Evolutionary conservation across 2,329 filamentous ascomycete genomes (phyloP).

Genomic region (Cadophora sp.): DNA sequence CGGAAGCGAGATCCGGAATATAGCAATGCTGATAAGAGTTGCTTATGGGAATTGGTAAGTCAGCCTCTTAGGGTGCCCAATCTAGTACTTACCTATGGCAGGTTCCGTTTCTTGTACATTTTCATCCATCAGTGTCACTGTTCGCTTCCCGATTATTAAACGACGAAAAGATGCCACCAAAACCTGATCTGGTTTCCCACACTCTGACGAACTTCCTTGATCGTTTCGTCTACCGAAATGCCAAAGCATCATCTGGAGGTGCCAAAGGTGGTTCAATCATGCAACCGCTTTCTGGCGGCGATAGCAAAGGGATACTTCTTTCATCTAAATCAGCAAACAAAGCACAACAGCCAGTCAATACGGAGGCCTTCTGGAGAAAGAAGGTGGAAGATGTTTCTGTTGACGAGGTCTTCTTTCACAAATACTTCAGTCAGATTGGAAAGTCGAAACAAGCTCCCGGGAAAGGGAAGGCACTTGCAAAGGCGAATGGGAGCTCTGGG

Average conservation of each 20-base stretch:
- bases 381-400: conserved; percentile 85
- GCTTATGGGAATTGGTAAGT: conserved; percentile 87
- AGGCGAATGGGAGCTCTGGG: conserved; percentile 50
- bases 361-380: conserved; percentile 89
- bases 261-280: conserved; percentile 89
- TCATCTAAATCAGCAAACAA: conserved; percentile 52
- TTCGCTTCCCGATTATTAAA: conserved; percentile 77
- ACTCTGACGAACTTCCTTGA: conserved; percentile 95
- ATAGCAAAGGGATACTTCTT: conserved; percentile 66
- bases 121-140: conserved; percentile 89
- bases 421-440: conserved; percentile 84
- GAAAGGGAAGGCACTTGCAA: conserved; percentile 63
- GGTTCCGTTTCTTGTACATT: conserved; percentile 78
- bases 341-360: conserved; percentile 75
- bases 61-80: not conserved
- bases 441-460: conserved; percentile 63
- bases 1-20: conserved; percentile 91
- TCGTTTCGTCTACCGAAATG: conserved; percentile 96
- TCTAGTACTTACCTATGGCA: conserved; percentile 36
- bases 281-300: conserved; percentile 81
- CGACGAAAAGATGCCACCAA: conserved; percentile 75
- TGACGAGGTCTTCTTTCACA: conserved; percentile 98
- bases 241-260: conserved; percentile 70
- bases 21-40: conserved; percentile 90
- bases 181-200: conserved; percentile 89